A percentile compares a stretch with the other conserved stretches of the same genome.
Conservation (phyloP, 148 eudicot species). For the Pharnaceum exiguum region DNA sequence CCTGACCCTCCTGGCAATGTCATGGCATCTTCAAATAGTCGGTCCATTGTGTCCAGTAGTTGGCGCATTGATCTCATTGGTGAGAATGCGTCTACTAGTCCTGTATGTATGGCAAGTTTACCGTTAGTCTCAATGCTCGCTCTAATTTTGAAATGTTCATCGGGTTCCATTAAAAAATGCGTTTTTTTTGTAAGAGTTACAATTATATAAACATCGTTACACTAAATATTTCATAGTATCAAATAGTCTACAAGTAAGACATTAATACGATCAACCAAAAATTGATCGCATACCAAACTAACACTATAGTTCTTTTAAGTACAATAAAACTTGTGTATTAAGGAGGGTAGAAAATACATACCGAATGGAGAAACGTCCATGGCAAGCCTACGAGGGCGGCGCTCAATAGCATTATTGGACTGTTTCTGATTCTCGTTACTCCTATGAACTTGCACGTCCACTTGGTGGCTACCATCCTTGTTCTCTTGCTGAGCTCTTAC, state of each 20-base stretch:
- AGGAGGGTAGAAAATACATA: constrained; percentile 16
- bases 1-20: constrained; percentile 36
- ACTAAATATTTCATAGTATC: too few species aligned
- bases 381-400: constrained; percentile 37
- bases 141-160: background rate
- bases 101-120: constrained; percentile 20
- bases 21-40: constrained; percentile 55
- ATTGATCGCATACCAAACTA: too few species aligned
- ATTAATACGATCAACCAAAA: too few species aligned
- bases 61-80: constrained; percentile 77
- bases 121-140: background rate
- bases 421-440: constrained; percentile 14
- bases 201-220: too few species aligned
- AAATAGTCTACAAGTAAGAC: too few species aligned
- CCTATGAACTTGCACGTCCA: constrained; percentile 14
- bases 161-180: too few species aligned
- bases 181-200: background rate
- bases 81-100: constrained; percentile 57
- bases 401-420: constrained; percentile 26
- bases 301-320: too few species aligned
- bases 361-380: constrained; percentile 60
- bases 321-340: background rate
- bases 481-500: constrained; percentile 46
- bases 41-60: constrained; percentile 70
- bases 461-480: constrained; percentile 26